Evolutionary conservation across 139 green algal genomes (phyloP), one percentile per base, ranked within the genome.

Genomic region (Ostreobium quekettii): DNA sequence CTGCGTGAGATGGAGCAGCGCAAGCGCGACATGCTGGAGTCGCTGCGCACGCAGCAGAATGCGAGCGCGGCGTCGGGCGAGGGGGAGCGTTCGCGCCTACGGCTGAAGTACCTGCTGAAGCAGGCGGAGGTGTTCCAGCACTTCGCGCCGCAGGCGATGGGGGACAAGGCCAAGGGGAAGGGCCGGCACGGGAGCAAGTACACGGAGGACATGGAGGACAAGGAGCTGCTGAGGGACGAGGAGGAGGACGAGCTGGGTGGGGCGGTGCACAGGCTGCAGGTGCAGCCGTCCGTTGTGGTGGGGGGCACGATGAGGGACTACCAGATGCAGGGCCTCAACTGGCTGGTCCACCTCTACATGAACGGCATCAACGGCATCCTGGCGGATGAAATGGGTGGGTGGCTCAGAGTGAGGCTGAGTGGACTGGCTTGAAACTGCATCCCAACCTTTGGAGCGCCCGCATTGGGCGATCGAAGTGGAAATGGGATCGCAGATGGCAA

Each of bases 331-430:
- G 95, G 95, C 64, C 83, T 99, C 7, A 99, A 99, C 82, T 99
- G 94, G 94, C 81, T 99, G 63, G 98, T 98, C 75, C 89, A 96
- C 70, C 79, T 97, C 36, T 99, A 97, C 70, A 93, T 98, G 74
- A 97, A 98, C 74, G 94, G 92, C 64, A 97, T 98, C 83, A 99
- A 98, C 76, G 93, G 93, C 48, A 99, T 99, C 70, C 76, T 99
- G 61, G 93, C 93, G n/a, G 93, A 99, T 67, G 93, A 99, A 80
- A 97, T 98, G 93, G 90, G 89, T 70, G 24, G 82, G 15, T 5
- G 3, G n/a, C n/a, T n/a, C n/a, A n/a, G n/a, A n/a, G n/a, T n/a
- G n/a, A n/a, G n/a, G n/a, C n/a, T n/a, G n/a, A n/a, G n/a, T n/a
- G n/a, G n/a, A n/a, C n/a, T n/a, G n/a, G n/a, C n/a, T n/a, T n/a